A percentile compares a stretch with the other conserved stretches of the same genome.
Evolutionary conservation across 345 rosid genomes (phyloP).

Genomic region (Dovyalis caffra): DNA sequence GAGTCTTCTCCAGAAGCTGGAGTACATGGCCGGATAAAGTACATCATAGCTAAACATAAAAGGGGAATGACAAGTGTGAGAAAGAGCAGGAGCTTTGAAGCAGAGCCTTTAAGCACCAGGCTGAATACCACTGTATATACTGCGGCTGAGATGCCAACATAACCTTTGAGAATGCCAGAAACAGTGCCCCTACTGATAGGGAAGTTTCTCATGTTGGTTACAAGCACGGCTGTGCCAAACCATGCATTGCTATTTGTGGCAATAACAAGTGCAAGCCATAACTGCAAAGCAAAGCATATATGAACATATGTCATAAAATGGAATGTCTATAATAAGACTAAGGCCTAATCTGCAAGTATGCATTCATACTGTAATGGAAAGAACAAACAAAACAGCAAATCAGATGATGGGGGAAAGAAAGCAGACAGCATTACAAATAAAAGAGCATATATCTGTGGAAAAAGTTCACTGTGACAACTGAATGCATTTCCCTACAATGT

Average conservation of each 20-base stretch:
- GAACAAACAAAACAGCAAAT: too few species aligned
- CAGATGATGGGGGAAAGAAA: too few species aligned
- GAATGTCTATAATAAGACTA: too few species aligned
- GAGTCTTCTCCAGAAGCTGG: conserved; percentile 91
- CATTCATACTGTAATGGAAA: too few species aligned
- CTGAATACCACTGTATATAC: conserved; percentile 73
- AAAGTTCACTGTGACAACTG: too few species aligned
- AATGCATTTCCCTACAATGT: too few species aligned
- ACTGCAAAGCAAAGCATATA: conserved; percentile 61
- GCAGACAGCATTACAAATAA: too few species aligned
- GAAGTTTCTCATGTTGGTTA: conserved; percentile 93
- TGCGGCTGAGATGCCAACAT: conserved; percentile 74
- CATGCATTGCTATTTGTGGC: conserved; percentile 82
- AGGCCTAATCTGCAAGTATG: conserved; percentile 1
- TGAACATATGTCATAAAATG: too few species aligned
- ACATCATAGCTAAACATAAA: conserved; percentile 63
- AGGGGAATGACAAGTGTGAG: conserved; percentile 75
- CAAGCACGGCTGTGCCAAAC: conserved; percentile 84
- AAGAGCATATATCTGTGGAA: too few species aligned
- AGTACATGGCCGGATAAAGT: conserved; percentile 71
- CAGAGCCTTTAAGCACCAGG: conserved; percentile 52
- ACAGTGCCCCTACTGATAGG: conserved; percentile 80
- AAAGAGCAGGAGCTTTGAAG: conserved; percentile 58
- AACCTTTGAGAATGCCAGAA: conserved; percentile 85
- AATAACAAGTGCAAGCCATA: conserved; percentile 68